These are phyloP conservation scores for Debaryomycetaceae sp. DNA, from an alignment of 1,139 yeast genomes.

Conservation along the genomic window DNA sequence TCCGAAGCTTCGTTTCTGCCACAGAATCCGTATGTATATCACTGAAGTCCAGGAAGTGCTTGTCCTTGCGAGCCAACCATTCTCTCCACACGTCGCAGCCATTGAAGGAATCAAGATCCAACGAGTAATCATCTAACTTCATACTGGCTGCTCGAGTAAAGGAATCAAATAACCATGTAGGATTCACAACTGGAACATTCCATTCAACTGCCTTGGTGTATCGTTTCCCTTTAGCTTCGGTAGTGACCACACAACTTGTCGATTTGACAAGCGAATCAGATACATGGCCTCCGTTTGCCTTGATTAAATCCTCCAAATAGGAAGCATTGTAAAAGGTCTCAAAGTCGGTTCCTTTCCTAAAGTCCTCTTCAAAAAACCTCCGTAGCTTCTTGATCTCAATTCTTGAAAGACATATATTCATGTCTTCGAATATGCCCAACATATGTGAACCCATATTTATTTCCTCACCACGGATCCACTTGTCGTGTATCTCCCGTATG, in stretches of 20 bases:
- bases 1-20: neutral
- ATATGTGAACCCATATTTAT: constrained; percentile 21
- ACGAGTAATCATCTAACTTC: constrained; percentile 42
- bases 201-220: constrained; percentile 63
- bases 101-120: constrained; percentile 32
- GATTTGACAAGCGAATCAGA: constrained; percentile 54
- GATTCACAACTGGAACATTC: constrained; percentile 69
- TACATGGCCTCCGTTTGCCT: constrained; percentile 56
- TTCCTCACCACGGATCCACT: constrained; percentile 56
- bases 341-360: constrained; percentile 9
- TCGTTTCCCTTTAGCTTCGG: constrained; percentile 57
- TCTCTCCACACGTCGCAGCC: constrained; percentile 55
- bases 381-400: constrained; percentile 26
- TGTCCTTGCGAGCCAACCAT: constrained; percentile 2
- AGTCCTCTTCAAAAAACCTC: constrained; percentile 11
- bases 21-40: neutral
- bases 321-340: constrained; percentile 24
- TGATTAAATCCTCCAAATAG: constrained; percentile 33
- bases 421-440: constrained; percentile 46
- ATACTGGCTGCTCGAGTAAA: constrained; percentile 58
- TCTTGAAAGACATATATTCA: constrained; percentile 54
- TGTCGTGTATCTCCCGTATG: constrained; percentile 41
- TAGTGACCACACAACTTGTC: constrained; percentile 51
- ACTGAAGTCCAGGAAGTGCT: constrained; percentile 12
- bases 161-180: constrained; percentile 71